A percentile compares a stretch with the other conserved stretches of the same genome.
Conservation (phyloP, 257 asterid species). For the Ilex aquifolium region DNA sequence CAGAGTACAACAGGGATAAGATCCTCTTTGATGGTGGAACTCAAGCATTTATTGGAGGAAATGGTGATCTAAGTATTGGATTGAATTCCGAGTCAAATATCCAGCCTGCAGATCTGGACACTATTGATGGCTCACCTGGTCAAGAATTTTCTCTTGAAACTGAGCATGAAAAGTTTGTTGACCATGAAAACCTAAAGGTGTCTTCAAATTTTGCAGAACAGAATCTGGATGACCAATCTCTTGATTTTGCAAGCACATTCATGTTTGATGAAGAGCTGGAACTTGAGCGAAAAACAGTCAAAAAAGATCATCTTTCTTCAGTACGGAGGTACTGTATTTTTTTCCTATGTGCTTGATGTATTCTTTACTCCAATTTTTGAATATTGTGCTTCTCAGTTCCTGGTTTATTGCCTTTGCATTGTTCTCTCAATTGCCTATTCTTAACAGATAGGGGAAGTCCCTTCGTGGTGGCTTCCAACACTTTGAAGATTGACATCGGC, state of each 20-base stretch:
- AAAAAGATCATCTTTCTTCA: conserved; percentile 24
- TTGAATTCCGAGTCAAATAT: conserved; percentile 17
- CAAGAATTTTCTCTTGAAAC: conserved; percentile 23
- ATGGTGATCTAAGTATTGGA: conserved; percentile 18
- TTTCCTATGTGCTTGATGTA: conserved; percentile 7
- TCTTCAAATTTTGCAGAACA: conserved; percentile 24
- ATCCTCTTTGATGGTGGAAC: conserved; percentile 21
- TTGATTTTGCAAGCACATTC: conserved; percentile 65
- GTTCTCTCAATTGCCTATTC: no score
- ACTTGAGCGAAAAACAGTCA: conserved; percentile 39
- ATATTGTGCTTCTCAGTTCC: no score
- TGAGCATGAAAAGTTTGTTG: conserved; percentile 17
- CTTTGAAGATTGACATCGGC: no score
- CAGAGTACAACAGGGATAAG: conserved; percentile 22
- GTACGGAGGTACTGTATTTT: conserved; percentile 42
- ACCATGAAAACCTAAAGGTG: conserved; percentile 16
- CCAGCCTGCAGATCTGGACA: conserved; percentile 13
- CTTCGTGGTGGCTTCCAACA: no score
- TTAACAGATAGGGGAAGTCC: no score
- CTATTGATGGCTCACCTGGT: conserved; percentile 17
- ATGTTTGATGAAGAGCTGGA: conserved; percentile 89
- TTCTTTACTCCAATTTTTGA: no score
- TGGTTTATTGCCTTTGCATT: no score
- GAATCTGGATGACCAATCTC: conserved; percentile 41
- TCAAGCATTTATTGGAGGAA: conserved; percentile 18